phyloP scores from a whole-genome alignment of 176 grass and related monocot genomes.

The Avena atlantica region DNA sequence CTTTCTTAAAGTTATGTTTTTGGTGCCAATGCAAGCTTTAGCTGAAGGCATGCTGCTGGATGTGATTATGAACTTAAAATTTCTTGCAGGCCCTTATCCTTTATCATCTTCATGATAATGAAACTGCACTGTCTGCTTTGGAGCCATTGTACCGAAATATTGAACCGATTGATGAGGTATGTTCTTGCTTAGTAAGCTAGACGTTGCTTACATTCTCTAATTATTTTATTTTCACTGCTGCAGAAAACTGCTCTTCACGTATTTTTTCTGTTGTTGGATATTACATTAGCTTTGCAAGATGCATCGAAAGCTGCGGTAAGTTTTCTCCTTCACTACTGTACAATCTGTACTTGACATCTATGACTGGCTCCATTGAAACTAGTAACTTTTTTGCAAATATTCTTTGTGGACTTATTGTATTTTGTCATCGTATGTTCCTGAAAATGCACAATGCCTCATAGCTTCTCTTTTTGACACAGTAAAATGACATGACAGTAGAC shows the following conservation, averaged over 20 bases:
- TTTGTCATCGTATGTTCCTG: conserved; percentile 20
- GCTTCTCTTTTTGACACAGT: neutral
- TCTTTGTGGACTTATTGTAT: conserved; percentile 12
- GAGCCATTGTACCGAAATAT: conserved; percentile 77
- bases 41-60: conserved; percentile 28
- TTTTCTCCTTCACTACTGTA: conserved; percentile 34
- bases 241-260: conserved; percentile 89
- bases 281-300: conserved; percentile 79
- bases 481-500: conserved; percentile 4
- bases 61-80: conserved; percentile 34
- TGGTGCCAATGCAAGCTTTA: conserved; percentile 17
- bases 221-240: conserved; percentile 40
- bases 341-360: conserved; percentile 4
- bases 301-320: conserved; percentile 82
- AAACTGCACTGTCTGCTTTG: conserved; percentile 65
- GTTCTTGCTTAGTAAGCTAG: conserved; percentile 12
- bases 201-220: conserved; percentile 23
- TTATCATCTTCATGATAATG: conserved; percentile 82
- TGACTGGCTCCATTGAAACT: conserved; percentile 13
- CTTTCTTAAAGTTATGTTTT: conserved; percentile 30
- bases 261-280: conserved; percentile 91
- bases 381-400: neutral
- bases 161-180: conserved; percentile 91
- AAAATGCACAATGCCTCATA: conserved; percentile 1
- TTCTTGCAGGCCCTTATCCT: conserved; percentile 81